phyloP scores from a whole-genome alignment of 352 stramenopile species.

The Pythium aquatile region DNA sequence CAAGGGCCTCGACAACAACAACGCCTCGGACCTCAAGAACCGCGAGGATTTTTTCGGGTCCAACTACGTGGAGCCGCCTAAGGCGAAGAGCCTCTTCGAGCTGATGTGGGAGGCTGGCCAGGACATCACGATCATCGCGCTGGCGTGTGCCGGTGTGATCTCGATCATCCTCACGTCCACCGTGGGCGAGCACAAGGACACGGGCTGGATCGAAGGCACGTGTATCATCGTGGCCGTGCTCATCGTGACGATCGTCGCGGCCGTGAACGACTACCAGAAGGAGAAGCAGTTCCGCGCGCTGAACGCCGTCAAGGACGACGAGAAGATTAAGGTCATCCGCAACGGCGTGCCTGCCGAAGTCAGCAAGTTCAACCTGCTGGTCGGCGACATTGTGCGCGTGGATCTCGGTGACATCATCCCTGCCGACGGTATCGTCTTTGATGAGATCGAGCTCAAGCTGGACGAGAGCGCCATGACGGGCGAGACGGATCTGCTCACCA shows the following conservation, averaged over 20 bases:
- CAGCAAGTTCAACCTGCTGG: slow-evolving; percentile 33
- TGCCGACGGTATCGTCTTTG: slow-evolving; percentile 38
- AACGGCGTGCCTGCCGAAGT: slow-evolving; percentile 29
- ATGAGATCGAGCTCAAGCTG: slow-evolving; percentile 35
- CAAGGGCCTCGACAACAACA: too few species aligned
- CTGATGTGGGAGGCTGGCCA: slow-evolving; percentile 26
- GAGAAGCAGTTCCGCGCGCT: slow-evolving; percentile 88
- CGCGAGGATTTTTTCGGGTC: too few species aligned
- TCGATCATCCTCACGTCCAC: slow-evolving; percentile 54
- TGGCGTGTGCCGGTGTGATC: slow-evolving; percentile 51
- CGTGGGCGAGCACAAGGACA: slow-evolving; percentile 55
- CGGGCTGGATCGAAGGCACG: slow-evolving; percentile 88
- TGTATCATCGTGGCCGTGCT: slow-evolving; percentile 92
- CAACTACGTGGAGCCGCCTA: too few species aligned
- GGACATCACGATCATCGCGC: slow-evolving; percentile 70
- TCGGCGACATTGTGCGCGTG: slow-evolving; percentile 41
- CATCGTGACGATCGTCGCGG: slow-evolving; percentile 89
- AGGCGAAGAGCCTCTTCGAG: too few species aligned
- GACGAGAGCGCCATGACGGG: slow-evolving; percentile 46
- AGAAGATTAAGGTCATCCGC: slow-evolving; percentile 85
- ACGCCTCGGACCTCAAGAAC: too few species aligned
- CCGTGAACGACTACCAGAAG: slow-evolving; percentile 92
- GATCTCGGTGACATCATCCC: slow-evolving; percentile 41
- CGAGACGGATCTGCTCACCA: slow-evolving; percentile 35
- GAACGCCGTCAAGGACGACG: slow-evolving; percentile 81